Percentiles rank a stretch among this genome's conserved stretches.
These are phyloP conservation scores for Halophytophthora polymorphica DNA, from an alignment of 352 stramenopile species.

Conservation along the genomic window DNA sequence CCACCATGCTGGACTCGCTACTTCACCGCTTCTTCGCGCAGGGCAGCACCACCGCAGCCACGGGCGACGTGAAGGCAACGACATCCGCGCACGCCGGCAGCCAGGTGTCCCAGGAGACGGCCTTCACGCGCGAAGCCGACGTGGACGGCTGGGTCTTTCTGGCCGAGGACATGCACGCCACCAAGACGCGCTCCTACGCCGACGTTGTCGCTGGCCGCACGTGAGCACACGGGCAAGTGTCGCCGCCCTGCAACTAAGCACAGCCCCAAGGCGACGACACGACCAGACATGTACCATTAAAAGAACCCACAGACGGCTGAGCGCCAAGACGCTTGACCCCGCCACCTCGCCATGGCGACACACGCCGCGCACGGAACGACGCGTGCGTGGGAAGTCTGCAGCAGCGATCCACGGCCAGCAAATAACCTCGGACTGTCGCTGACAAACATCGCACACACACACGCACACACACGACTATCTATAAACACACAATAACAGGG, in stretches of 20 bases:
- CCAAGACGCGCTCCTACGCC: slow-evolving; percentile 36
- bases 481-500: too few relatives aligned
- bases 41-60: slow-evolving; percentile 5
- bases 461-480: too few relatives aligned
- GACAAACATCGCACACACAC: too few relatives aligned
- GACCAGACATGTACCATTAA: too few relatives aligned
- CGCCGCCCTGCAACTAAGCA: background rate
- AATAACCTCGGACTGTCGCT: too few relatives aligned
- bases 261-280: background rate
- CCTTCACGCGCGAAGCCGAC: slow-evolving; percentile 33
- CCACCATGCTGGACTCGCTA: slow-evolving; percentile 34
- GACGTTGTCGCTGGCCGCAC: slow-evolving; percentile 35
- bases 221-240: slow-evolving; percentile 6
- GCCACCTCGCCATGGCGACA: too few relatives aligned
- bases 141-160: slow-evolving; percentile 53
- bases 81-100: slow-evolving; percentile 3
- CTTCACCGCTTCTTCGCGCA: slow-evolving; percentile 33
- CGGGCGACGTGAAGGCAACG: slow-evolving; percentile 9
- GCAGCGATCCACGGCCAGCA: too few relatives aligned
- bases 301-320: too few relatives aligned
- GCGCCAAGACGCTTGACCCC: too few relatives aligned
- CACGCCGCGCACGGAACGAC: too few relatives aligned
- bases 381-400: too few relatives aligned
- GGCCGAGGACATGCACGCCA: slow-evolving; percentile 22
- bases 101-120: slow-evolving; percentile 27